Evolutionary conservation across 2,329 filamentous ascomycete genomes (phyloP).

Genomic region (Ophiostoma perfectum): DNA sequence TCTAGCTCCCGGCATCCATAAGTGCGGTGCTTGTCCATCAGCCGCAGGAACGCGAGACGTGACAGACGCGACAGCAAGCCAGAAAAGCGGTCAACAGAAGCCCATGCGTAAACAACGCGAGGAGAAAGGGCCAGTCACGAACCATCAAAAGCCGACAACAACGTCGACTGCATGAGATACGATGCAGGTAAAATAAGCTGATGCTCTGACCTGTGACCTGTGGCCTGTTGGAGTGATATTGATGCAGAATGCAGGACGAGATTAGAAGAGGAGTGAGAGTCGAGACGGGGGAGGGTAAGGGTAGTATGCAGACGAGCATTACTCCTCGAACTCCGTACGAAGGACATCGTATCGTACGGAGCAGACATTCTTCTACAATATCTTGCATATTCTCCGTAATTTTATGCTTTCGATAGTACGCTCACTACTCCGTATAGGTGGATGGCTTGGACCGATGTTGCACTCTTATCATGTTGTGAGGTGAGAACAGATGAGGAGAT

Average conservation of each 20-base stretch:
- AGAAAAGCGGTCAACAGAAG: no score
- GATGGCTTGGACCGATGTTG: not conserved
- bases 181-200: conserved; percentile 7
- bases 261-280: not conserved
- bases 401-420: not conserved
- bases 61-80: no score
- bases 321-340: no score
- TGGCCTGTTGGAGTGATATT: not conserved
- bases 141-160: not conserved
- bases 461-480: not conserved
- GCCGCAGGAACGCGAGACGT: no score
- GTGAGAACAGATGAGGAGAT: no score
- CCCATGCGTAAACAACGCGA: not conserved
- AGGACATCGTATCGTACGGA: no score
- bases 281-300: not conserved
- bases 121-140: not conserved
- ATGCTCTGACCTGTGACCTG: no score
- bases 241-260: conserved; percentile 2
- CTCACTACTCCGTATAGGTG: not conserved
- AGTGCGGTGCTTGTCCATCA: no score
- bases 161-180: not conserved
- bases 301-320: not conserved
- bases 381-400: not conserved
- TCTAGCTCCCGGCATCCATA: no score
- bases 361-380: not conserved